Base-by-base conservation (phyloP, 1,284 basidiomycete species). In the Cutaneotrichosporon dermatis region DNA sequence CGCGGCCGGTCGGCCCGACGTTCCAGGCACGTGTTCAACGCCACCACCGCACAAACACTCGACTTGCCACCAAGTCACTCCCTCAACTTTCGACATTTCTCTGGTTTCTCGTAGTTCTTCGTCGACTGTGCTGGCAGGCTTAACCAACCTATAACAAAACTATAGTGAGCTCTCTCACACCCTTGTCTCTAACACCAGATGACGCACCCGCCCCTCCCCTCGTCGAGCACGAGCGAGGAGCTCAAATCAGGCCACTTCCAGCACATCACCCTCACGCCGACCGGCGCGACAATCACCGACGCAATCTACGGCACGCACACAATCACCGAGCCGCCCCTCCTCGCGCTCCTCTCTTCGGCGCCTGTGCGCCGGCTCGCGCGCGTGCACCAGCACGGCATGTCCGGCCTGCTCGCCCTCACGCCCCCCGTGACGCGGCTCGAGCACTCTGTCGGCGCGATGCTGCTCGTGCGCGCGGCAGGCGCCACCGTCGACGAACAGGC, bases 311-410 rank as follows among this genome's bases (percentile, higher is more conserved):
- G 61, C 45, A 4, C 7, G 5, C 54, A 57, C 57, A 15, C 5
- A 0, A 45, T 64, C 46, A 49, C 59, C 11, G 62, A 64, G 48
- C 46, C 59, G 4, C 11, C 45, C 1, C 55, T 64, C 4, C 3
- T 64, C n/a, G 54, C 54, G 0, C 57, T 64, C 2, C 42, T 64
- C 35, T 5, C 42, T 5, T 54, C 49, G 0, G 44, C 48, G 0
- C 48, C 57, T 1, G 34, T 61, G n/a, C 59, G 40, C 10, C 57
- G 62, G 8, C 59, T 64, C 4, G 51, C 16, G 3, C 37, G 51
- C 4, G 62, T 64, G 1, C 52, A 53, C 13, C 62, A 64, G 51
- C 62, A 64, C 13, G 62, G 62, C 6, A 61, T 64, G 25, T 58
- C 59, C 9, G 62, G 50, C 16, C 57, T 59, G 9, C 25, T 64